Conservation (phyloP, 164 flowering plant genomes). For the Chimonanthus salicifolius region DNA sequence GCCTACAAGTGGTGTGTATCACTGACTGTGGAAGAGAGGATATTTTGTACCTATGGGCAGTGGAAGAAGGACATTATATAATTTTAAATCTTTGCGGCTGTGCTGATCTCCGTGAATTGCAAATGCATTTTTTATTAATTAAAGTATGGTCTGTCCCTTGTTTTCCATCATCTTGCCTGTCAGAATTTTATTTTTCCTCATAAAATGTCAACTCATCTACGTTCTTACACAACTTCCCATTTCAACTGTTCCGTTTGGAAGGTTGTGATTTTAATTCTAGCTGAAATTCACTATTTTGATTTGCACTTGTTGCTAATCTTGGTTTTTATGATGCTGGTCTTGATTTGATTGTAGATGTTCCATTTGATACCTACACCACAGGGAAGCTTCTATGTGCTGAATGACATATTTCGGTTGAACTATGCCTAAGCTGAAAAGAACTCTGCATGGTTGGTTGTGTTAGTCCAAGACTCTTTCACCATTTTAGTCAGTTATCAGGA, state of each 20-base stretch:
- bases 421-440: conserved; percentile 34
- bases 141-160: too few species aligned
- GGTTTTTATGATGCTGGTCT: background rate
- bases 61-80: too few species aligned
- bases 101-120: too few species aligned
- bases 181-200: background rate
- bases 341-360: conserved; percentile 46
- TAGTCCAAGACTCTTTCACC: background rate
- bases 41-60: too few species aligned
- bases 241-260: background rate
- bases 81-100: too few species aligned
- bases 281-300: background rate
- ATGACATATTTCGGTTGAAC: conserved; percentile 76
- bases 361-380: conserved; percentile 72
- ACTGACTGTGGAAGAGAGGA: too few species aligned
- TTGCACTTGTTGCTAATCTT: background rate
- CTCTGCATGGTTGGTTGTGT: background rate
- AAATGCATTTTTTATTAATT: too few species aligned
- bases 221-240: background rate
- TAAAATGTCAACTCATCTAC: background rate
- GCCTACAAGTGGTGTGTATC: too few species aligned
- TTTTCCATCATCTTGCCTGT: too few species aligned
- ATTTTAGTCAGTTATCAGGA: background rate
- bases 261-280: too few species aligned
- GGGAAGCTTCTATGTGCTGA: conserved; percentile 61